These are phyloP conservation scores for Mortierella sp. DNA, from an alignment of 371 early-diverging fungal genomes.

Conservation along the genomic window DNA sequence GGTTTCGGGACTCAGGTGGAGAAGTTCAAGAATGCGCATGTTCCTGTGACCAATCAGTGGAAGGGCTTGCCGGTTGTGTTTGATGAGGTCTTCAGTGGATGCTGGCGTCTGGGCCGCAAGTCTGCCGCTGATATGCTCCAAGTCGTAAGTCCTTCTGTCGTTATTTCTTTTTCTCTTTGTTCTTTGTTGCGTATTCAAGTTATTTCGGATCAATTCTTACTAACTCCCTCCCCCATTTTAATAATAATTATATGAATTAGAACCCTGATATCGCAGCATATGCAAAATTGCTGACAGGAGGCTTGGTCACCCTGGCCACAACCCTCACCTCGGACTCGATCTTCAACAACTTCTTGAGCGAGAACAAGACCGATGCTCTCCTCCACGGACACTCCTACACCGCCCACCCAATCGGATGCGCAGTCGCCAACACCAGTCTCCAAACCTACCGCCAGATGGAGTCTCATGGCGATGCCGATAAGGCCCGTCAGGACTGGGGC, in stretches of 20 bases:
- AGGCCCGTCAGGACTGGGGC: constrained; percentile 65
- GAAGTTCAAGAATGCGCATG: constrained; percentile 42
- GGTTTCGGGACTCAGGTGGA: constrained; percentile 62
- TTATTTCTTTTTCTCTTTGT: not conserved
- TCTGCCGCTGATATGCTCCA: constrained; percentile 77
- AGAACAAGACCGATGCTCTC: constrained; percentile 77
- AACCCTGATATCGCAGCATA: constrained; percentile 85
- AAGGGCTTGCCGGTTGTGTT: constrained; percentile 81
- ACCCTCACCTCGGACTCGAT: constrained; percentile 79
- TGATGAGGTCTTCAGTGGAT: constrained; percentile 90
- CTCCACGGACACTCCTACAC: constrained; percentile 90
- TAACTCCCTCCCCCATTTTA: not conserved
- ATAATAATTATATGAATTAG: constrained; percentile 14
- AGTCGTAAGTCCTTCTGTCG: constrained; percentile 63
- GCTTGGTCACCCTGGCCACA: constrained; percentile 79
- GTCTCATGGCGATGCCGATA: constrained; percentile 52
- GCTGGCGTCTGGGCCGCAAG: constrained; percentile 79
- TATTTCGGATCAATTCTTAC: constrained; percentile 6
- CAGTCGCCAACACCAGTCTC: constrained; percentile 76
- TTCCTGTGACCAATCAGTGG: constrained; percentile 59
- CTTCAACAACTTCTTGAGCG: constrained; percentile 76
- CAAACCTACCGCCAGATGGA: constrained; percentile 66
- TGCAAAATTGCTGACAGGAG: constrained; percentile 88
- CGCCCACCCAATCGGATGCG: constrained; percentile 89
- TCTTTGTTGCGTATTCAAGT: not conserved